Evolutionary conservation across 768 basidiomycete genomes (phyloP), one percentile per base, ranked within the genome.

Genomic region (Podaxis sp.): DNA sequence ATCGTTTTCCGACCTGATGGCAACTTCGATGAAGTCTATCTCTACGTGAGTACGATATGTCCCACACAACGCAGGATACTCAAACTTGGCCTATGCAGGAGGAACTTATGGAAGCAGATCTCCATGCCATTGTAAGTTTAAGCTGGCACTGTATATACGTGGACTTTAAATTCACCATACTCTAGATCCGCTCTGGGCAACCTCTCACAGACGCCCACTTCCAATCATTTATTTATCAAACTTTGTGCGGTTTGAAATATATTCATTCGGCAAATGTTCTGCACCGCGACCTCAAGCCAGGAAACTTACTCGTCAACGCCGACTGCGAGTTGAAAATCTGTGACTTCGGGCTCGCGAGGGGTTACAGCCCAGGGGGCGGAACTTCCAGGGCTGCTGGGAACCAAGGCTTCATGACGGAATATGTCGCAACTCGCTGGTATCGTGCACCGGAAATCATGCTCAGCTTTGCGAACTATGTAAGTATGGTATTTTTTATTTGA

Each of bases 51-150:
- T 79, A 48, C 22, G 36, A 52, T 49, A 64, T 63, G 52, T 4
- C 46, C 33, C n/a, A 19, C 51, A 12, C 15, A 15, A 30, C 33
- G 24, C 36, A 6, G 19, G 38, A 58, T 64, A 24, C 56, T 64
- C 40, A 30, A 24, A 12, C 24, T 19, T 24, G 39, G 58, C 68
- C 52, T 40, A 15, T 24, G 17, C 61, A 99, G 92, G 96, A 99
- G 79, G 97, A 99, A 75, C 87, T 99, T 68, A 99, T 99, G 97
- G 97, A 99, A 74, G 97, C 97, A 60, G 97, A 99, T 85, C 83
- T 99, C 19, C 97, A 99, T 71, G 97, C 97, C 19, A 99, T 99
- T 75, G 95, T 96, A 28, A 51, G 49, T 9, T 22, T 42, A 30
- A 6, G 40, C 40, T 26, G 19, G 12, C 19, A 51, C 4, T 26